Evolutionary conservation across 345 rosid species (phyloP), one percentile per base, ranked within the genome.

Genomic region (Hevea brasiliensis): DNA sequence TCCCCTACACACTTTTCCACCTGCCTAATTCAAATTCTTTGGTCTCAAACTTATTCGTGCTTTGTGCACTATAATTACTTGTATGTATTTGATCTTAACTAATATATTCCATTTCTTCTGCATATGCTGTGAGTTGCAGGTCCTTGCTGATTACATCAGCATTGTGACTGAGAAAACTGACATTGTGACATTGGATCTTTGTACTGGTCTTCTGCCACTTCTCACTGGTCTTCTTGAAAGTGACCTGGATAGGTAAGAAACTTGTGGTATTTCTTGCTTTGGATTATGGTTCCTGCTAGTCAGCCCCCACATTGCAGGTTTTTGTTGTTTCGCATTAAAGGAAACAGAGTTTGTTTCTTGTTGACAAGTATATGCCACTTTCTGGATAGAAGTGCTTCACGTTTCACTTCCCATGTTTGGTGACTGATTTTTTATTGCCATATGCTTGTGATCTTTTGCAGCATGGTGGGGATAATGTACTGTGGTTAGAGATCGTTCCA

Each of bases 141-240:
- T 96, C 65, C 76, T 79, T 66, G 96, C 90, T n/a, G 99, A 96
- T 81, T 90, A 91, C 63, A 81, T 90, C 68, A 78, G 93, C 74
- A 80, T 87, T 72, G 61, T 91, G 67, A 62, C 82, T 13, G 89
- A 88, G 77, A 91, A 85, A 87, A 88, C 86, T 61, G 97, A 96
- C 72, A 77, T 84, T 67, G 80, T 96, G 68, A 89, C 95, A 12
- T 77, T 93, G 81, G 99, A 93, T 76, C 77, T 87, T 74, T 96
- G 92, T 80, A 84, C 94, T 54, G 83, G 84, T 81, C 93, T 96
- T 84, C 87, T 96, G 63, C 99, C 99, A 59, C 92, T 91, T 76
- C 84, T 91, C 65, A 54, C 89, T 20, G 68, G 81, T 51, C 93
- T 96, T 83, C 91, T 96, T 65, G 92, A 81, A 73, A 96, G 97